These are phyloP conservation scores for Albugo laibachii DNA, from an alignment of 352 stramenopile species.

Conservation along the genomic window DNA sequence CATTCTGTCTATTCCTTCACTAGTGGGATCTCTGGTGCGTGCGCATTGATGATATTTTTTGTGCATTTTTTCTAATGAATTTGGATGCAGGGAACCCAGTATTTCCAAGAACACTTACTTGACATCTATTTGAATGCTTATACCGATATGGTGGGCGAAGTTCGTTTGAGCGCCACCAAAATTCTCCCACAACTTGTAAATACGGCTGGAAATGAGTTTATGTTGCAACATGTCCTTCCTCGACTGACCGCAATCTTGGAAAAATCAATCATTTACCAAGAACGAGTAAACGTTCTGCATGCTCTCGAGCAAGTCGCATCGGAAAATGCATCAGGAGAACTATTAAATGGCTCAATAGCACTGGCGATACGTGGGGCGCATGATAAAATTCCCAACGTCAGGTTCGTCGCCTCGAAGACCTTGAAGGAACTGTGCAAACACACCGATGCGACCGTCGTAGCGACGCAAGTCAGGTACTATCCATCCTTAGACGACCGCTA, in stretches of 20 bases:
- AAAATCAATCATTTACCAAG: slow-evolving; percentile 72
- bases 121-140: slow-evolving; percentile 83
- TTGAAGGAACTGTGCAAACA: slow-evolving; percentile 72
- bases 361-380: slow-evolving; percentile 50
- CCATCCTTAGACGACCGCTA: too few species aligned
- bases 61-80: slow-evolving; percentile 31
- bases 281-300: slow-evolving; percentile 70
- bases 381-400: slow-evolving; percentile 79
- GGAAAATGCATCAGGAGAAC: slow-evolving; percentile 48
- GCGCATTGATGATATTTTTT: slow-evolving; percentile 7
- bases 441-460: slow-evolving; percentile 37
- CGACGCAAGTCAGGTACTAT: slow-evolving; percentile 47
- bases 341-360: slow-evolving; percentile 35
- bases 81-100: slow-evolving; percentile 37
- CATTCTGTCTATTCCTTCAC: slow-evolving; percentile 75
- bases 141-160: slow-evolving; percentile 86
- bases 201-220: slow-evolving; percentile 61
- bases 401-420: slow-evolving; percentile 72
- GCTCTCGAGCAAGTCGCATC: slow-evolving; percentile 48
- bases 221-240: slow-evolving; percentile 66
- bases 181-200: slow-evolving; percentile 56
- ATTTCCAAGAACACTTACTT: slow-evolving; percentile 73
- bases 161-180: slow-evolving; percentile 85
- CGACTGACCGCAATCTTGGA: slow-evolving; percentile 65
- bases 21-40: slow-evolving; percentile 77